These are phyloP conservation scores for Euphorbia pulcherrima DNA, from an alignment of 345 rosid species.

Conservation along the genomic window DNA sequence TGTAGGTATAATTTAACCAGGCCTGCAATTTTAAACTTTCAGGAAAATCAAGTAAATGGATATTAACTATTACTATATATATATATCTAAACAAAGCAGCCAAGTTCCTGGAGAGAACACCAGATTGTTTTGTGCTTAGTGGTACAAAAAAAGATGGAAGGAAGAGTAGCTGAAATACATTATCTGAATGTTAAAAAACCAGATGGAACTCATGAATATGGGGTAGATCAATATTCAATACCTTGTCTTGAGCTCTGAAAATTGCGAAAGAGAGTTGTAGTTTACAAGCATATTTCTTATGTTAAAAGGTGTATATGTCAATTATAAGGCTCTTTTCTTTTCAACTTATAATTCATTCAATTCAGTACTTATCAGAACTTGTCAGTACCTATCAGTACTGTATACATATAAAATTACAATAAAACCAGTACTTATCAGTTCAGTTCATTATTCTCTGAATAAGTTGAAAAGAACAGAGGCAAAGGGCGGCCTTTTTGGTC, in stretches of 20 bases:
- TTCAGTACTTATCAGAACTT: no score
- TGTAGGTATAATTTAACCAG: no score
- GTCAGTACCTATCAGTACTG: no score
- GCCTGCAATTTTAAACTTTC: not conserved
- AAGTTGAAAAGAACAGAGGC: no score
- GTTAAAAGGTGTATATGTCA: not conserved
- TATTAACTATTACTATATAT: not conserved
- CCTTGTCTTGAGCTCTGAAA: not conserved
- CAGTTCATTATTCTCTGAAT: no score
- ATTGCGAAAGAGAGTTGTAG: not conserved
- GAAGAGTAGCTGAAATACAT: not conserved
- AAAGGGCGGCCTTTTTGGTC: no score
- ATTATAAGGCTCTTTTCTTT: no score
- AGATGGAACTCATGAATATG: not conserved
- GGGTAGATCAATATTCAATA: not conserved
- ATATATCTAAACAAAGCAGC: not conserved
- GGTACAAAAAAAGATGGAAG: not conserved
- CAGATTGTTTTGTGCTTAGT: no score
- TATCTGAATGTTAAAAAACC: not conserved
- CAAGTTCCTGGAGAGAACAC: not conserved
- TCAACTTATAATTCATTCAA: no score
- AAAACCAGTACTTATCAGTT: no score
- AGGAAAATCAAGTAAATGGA: not conserved
- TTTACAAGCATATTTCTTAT: not conserved
- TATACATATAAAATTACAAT: no score